Percentiles rank a stretch among this genome's conserved stretches.
Evolutionary conservation across 306 rosid species (phyloP).

Genomic region (Cercis canadensis): DNA sequence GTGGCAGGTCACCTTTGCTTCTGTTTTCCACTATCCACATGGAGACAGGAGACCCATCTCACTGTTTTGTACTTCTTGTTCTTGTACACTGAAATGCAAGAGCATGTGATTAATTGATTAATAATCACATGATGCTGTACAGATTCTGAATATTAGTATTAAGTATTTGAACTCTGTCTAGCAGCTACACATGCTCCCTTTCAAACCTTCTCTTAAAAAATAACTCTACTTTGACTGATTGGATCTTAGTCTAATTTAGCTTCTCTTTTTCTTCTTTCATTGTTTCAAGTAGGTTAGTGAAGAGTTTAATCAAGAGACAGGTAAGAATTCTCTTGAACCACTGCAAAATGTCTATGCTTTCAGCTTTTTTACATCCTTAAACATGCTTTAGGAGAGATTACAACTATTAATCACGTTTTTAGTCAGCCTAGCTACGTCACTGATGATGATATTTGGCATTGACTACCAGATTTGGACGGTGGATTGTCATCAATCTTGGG

Average conservation of each 20-base stretch:
- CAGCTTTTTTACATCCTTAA: neutral
- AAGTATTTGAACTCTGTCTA: slow-evolving; percentile 23
- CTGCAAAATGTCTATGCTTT: neutral
- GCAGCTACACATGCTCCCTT: slow-evolving; percentile 13
- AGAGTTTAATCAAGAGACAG: too few species aligned
- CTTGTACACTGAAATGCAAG: slow-evolving; percentile 27
- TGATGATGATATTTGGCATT: slow-evolving; percentile 1
- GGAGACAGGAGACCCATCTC: neutral
- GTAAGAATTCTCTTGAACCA: neutral
- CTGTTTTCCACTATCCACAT: slow-evolving; percentile 43
- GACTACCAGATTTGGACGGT: slow-evolving; percentile 33
- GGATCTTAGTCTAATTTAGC: neutral
- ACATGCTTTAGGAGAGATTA: neutral
- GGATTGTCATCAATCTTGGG: too few species aligned
- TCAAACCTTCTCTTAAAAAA: neutral
- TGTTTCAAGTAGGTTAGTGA: too few species aligned
- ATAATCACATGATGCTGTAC: neutral
- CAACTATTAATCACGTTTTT: neutral
- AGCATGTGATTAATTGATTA: slow-evolving; percentile 39
- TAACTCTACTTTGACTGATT: neutral
- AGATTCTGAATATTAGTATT: slow-evolving; percentile 27
- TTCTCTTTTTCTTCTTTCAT: too few species aligned
- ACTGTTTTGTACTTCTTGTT: slow-evolving; percentile 34
- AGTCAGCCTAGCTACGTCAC: slow-evolving; percentile 1
- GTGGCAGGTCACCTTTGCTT: slow-evolving; percentile 45